Evolutionary conservation across 2,329 filamentous ascomycete genomes (phyloP), one percentile per base, ranked within the genome.

Genomic region (Cladosporium sp.): DNA sequence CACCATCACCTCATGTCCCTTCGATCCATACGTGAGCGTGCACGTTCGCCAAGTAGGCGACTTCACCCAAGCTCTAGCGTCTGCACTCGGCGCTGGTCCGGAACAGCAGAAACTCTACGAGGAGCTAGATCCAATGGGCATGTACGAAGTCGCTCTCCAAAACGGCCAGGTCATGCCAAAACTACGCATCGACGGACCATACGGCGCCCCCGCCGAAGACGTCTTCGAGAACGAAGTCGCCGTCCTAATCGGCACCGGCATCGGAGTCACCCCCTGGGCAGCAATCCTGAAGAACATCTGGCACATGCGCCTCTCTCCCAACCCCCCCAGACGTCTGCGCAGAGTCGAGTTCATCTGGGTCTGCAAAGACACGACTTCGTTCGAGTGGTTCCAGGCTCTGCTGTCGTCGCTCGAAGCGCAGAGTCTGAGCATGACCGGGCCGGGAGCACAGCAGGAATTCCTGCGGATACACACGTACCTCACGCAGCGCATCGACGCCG

Each of bases 311-410:
- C 90, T 95, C 69, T 88, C 89, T 18, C 93, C 94, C 8, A 95
- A 97, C 81, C 92, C 93, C 26, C 93, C 94, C 1, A 88, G 87
- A 58, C 91, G 94, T 75, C 89, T 99, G 56, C 91, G 93, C 66
- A 90, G 95, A 77, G 94, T 99, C 34, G 95, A 99, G 78, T 99
- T 99, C 80, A 96, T 99, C 82, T 99, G 95, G 95, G 90, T 98
- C 60, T 97, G 94, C 85, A 95, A 91, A 78, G 93, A 97, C 75
- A 97, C 93, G 0, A 91, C 87, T 36, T 97, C 93, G 0, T 99
- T 99, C 75, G 95, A 98, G 80, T 99, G 95, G 95, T 98, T 99
- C 84, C 95, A 99, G 77, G 93, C 91, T 1, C 88, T 99, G 0
- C 86, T 99, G 18, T 91, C 91, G 0, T 96, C 92, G 0, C 89